Percentiles rank a stretch among this genome's conserved stretches.
phyloP scores from a whole-genome alignment of 176 grass and related monocot genomes.

The Rhynchospora breviuscula region DNA sequence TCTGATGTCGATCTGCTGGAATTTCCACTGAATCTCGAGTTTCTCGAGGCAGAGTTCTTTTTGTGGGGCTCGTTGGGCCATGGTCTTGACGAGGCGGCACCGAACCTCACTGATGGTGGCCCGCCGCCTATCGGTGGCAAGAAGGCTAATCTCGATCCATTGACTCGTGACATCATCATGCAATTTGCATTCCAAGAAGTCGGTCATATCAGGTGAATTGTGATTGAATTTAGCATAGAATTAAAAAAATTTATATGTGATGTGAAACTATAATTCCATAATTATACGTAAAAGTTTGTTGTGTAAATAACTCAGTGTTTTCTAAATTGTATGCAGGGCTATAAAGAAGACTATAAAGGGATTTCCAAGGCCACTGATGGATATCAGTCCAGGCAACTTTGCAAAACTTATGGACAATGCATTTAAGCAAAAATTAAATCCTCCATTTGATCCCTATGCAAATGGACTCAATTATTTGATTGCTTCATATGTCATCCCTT shows the following conservation, averaged over 20 bases:
- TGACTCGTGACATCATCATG: conserved; percentile 45
- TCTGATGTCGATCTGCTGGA: conserved; percentile 68
- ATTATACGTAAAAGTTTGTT: background rate
- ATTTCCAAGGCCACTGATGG: conserved; percentile 66
- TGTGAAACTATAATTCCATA: too few species aligned
- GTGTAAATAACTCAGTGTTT: background rate
- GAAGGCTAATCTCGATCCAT: conserved; percentile 40
- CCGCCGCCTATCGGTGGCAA: conserved; percentile 53
- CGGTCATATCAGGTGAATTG: conserved; percentile 62
- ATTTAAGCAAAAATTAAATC: conserved; percentile 48
- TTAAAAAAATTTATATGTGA: too few species aligned
- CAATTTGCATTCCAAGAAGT: conserved; percentile 98
- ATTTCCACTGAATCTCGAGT: conserved; percentile 86
- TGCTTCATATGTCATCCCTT: conserved; percentile 79
- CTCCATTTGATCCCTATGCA: conserved; percentile 84
- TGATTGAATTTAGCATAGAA: background rate
- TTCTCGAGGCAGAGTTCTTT: conserved; percentile 87
- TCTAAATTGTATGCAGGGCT: conserved; percentile 41
- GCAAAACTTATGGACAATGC: conserved; percentile 67
- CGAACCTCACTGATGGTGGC: conserved; percentile 49
- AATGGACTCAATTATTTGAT: conserved; percentile 76
- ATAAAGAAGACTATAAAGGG: conserved; percentile 64
- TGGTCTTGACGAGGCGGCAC: conserved; percentile 57
- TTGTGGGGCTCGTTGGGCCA: conserved; percentile 53
- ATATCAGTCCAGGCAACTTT: conserved; percentile 62